These are phyloP conservation scores for Neoboletus magnificus DNA, from an alignment of 768 basidiomycete genomes.

Conservation along the genomic window DNA sequence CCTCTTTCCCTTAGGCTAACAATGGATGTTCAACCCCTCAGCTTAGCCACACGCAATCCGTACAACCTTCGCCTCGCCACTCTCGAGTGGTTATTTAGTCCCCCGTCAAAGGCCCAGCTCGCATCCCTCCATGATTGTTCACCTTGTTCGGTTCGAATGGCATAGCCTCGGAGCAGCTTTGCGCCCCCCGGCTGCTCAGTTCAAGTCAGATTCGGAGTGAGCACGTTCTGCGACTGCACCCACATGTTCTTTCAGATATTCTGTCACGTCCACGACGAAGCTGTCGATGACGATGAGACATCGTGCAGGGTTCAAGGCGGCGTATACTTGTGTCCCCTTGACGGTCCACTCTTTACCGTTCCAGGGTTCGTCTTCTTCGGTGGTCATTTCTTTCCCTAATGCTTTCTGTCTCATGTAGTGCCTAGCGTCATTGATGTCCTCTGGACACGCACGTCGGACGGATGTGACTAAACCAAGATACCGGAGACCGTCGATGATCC, in stretches of 20 bases:
- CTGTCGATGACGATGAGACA: slow-evolving; percentile 6
- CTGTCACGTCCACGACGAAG: slow-evolving; percentile 6
- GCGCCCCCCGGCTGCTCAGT: slow-evolving; percentile 4
- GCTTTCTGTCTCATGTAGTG: slow-evolving; percentile 6
- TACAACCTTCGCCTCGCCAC: not conserved
- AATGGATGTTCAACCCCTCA: not conserved
- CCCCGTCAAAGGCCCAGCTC: slow-evolving; percentile 9
- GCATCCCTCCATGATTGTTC: slow-evolving; percentile 5
- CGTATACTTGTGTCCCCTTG: not conserved
- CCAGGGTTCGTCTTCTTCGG: not conserved
- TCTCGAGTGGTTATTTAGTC: slow-evolving; percentile 10
- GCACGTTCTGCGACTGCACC: not conserved
- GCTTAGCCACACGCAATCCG: slow-evolving; percentile 7
- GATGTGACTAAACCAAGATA: slow-evolving; percentile 5
- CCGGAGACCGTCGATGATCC: slow-evolving; percentile 8
- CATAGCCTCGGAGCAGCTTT: slow-evolving; percentile 1
- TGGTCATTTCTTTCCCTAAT: not conserved
- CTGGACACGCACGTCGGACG: slow-evolving; percentile 1
- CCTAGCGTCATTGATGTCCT: slow-evolving; percentile 10
- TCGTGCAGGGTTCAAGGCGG: not conserved
- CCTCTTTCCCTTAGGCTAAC: not conserved
- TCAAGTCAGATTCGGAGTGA: not conserved
- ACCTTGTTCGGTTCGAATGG: not conserved
- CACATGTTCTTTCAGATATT: slow-evolving; percentile 10
- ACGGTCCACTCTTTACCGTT: slow-evolving; percentile 4